phyloP scores from a whole-genome alignment of 164 flowering plant genomes.

The Sextonia rubra region DNA sequence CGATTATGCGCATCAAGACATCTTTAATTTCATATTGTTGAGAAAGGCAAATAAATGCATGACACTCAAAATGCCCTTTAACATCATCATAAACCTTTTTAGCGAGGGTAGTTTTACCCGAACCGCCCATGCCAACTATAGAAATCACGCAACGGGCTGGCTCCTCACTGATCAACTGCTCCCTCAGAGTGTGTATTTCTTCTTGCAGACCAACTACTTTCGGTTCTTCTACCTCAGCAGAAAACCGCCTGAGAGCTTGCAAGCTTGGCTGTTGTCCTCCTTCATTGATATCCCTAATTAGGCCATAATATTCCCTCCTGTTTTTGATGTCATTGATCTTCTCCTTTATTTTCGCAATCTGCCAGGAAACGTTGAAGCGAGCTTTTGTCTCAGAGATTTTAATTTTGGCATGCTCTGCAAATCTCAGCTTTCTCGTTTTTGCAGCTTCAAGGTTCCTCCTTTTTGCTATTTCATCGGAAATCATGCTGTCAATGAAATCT shows the following conservation, averaged over 20 bases:
- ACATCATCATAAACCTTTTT: too few relatives aligned
- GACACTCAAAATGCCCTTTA: too few relatives aligned
- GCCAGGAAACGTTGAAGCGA: neutral
- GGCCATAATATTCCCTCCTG: neutral
- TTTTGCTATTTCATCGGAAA: too few relatives aligned
- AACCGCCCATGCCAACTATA: neutral
- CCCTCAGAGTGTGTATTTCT: neutral
- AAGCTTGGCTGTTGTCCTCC: neutral
- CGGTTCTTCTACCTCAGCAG: neutral
- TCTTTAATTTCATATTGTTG: too few relatives aligned
- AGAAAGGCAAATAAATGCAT: too few relatives aligned
- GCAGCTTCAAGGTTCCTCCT: too few relatives aligned
- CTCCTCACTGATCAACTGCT: neutral
- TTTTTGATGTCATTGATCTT: neutral
- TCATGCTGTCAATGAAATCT: too few relatives aligned
- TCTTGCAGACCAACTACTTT: neutral
- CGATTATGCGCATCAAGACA: too few relatives aligned
- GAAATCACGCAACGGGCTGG: slow-evolving; percentile 12
- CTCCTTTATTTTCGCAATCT: neutral
- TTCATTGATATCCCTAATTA: neutral
- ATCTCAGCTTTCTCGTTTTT: too few relatives aligned
- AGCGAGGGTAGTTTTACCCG: too few relatives aligned
- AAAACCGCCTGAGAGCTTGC: neutral
- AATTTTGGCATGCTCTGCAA: neutral
- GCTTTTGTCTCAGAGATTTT: neutral